These are phyloP conservation scores for Hevea brasiliensis DNA, from an alignment of 345 rosid species.

Conservation along the genomic window DNA sequence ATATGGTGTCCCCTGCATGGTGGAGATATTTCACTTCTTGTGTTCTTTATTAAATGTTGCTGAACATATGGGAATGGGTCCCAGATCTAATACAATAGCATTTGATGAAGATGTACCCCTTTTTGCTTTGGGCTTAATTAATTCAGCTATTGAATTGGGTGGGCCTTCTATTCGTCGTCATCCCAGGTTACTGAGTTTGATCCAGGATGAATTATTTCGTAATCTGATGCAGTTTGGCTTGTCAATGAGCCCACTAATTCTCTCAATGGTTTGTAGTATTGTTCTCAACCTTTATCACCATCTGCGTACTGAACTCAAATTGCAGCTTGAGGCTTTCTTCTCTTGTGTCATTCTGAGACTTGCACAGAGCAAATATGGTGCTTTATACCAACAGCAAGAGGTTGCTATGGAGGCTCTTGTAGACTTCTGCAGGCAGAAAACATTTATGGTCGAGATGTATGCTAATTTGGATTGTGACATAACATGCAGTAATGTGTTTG, in stretches of 20 bases:
- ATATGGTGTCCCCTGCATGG: constrained; percentile 95
- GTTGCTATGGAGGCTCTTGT: constrained; percentile 99
- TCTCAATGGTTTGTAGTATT: constrained; percentile 93
- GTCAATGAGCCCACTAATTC: constrained; percentile 94
- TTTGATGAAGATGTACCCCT: constrained; percentile 97
- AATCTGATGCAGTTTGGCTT: constrained; percentile 94
- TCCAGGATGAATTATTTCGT: constrained; percentile 93
- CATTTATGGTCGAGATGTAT: constrained; percentile 99
- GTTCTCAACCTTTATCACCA: constrained; percentile 92
- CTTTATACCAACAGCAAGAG: constrained; percentile 97
- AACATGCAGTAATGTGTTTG: constrained; percentile 96
- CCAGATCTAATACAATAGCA: constrained; percentile 74
- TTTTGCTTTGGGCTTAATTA: constrained; percentile 90
- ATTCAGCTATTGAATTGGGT: constrained; percentile 90
- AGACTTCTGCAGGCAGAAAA: constrained; percentile 95
- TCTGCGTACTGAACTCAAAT: constrained; percentile 76
- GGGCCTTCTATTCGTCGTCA: constrained; percentile 77
- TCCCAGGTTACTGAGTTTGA: constrained; percentile 80
- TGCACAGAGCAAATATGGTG: constrained; percentile 93
- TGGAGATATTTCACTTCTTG: constrained; percentile 91
- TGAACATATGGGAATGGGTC: constrained; percentile 75
- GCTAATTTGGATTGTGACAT: constrained; percentile 98
- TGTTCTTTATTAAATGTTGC: constrained; percentile 76
- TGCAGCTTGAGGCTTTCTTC: constrained; percentile 98
- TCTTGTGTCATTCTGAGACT: constrained; percentile 95